Conservation (phyloP, 495 filamentous ascomycete species). For the Aspergillus heteromorphus region DNA sequence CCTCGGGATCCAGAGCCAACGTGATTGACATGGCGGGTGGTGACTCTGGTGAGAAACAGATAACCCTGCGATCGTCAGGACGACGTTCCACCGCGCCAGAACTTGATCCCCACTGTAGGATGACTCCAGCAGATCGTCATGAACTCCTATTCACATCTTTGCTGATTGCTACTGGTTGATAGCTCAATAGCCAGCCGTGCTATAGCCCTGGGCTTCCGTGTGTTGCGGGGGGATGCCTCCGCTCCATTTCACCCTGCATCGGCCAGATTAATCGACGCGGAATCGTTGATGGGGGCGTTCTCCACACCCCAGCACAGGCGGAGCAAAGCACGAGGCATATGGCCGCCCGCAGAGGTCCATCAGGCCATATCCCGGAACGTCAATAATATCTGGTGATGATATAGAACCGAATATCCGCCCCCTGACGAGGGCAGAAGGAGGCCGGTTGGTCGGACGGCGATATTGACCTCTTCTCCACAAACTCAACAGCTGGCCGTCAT, state of each 20-base stretch:
- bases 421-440: neutral
- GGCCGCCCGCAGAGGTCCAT: neutral
- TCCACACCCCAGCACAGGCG: neutral
- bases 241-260: neutral
- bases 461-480: neutral
- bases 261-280: neutral
- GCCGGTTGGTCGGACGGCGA: neutral
- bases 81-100: neutral
- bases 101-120: neutral
- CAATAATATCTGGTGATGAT: neutral
- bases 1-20: neutral
- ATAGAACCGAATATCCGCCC: neutral
- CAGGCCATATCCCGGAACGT: neutral
- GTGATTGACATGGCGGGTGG: neutral
- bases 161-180: neutral
- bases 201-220: neutral
- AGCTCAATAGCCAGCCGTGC: neutral
- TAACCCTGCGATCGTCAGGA: neutral
- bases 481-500: neutral
- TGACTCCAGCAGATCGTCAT: neutral
- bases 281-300: neutral
- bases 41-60: neutral
- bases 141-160: neutral
- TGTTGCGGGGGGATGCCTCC: neutral
- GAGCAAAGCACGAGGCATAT: neutral